Percentiles rank a stretch among this genome's conserved stretches.
Conservation (phyloP, 371 early-diverging fungal genomes). For the Umbelopsis sp. region DNA sequence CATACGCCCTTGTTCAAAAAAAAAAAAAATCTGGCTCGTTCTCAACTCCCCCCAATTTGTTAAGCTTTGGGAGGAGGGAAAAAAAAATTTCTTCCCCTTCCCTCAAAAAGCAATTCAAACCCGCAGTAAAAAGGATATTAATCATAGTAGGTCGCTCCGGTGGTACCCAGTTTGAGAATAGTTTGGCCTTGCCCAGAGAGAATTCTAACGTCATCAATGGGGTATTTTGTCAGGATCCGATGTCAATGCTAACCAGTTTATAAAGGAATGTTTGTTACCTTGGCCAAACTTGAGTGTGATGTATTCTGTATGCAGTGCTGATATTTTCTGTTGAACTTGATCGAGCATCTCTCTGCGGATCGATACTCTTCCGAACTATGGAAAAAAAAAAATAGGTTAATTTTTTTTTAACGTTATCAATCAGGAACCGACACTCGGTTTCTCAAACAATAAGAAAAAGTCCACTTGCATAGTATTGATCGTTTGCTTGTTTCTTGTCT, state of each 20-base stretch:
- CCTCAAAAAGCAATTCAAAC: not conserved
- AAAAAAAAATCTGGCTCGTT: not conserved
- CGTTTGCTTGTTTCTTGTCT: slow-evolving; percentile 34
- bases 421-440: not conserved
- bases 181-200: not conserved
- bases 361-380: slow-evolving; percentile 36
- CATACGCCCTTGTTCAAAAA: not conserved
- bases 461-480: slow-evolving; percentile 33
- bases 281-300: slow-evolving; percentile 30
- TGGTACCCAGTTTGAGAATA: slow-evolving; percentile 31
- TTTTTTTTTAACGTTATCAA: not conserved
- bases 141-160: slow-evolving; percentile 43
- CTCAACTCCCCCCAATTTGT: too few species aligned
- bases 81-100: not conserved
- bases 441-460: not conserved
- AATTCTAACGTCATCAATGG: not conserved
- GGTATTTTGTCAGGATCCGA: not conserved
- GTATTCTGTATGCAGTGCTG: slow-evolving; percentile 37
- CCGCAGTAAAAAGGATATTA: slow-evolving; percentile 35
- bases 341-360: slow-evolving; percentile 38
- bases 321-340: slow-evolving; percentile 36
- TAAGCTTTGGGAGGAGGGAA: not conserved
- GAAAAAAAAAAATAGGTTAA: not conserved
- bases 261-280: slow-evolving; percentile 24
- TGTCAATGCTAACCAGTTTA: slow-evolving; percentile 8